Evolutionary conservation across 371 early-diverging fungal genomes (phyloP).

Genomic region (Mucor circinelloides): DNA sequence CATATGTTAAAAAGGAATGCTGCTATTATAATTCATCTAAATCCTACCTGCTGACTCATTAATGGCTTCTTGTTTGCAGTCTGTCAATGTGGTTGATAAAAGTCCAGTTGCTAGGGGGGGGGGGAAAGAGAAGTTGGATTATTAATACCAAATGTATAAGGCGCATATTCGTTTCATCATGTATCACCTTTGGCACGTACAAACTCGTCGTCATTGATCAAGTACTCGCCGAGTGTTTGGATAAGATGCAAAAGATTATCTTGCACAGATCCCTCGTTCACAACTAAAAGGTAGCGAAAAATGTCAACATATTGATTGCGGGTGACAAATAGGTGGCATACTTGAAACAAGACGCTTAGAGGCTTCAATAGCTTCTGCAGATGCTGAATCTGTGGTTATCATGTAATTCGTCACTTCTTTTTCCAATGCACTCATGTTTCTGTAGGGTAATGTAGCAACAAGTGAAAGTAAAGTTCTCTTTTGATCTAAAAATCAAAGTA

Average conservation of each 20-base stretch:
- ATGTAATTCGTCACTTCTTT: conserved; percentile 50
- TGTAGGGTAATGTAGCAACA: neutral
- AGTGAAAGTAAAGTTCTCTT: neutral
- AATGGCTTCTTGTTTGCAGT: conserved; percentile 38
- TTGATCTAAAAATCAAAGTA: neutral
- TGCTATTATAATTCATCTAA: neutral
- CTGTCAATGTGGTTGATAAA: conserved; percentile 52
- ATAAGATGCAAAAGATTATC: conserved; percentile 68
- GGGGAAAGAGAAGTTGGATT: too few species aligned
- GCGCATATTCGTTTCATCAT: neutral
- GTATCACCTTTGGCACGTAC: conserved; percentile 80
- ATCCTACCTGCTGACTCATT: conserved; percentile 48
- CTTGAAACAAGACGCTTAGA: conserved; percentile 33
- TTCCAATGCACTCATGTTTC: conserved; percentile 30
- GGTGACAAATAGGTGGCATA: conserved; percentile 4
- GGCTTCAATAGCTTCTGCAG: conserved; percentile 36
- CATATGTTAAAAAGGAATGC: neutral
- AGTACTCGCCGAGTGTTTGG: conserved; percentile 74
- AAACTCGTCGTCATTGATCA: conserved; percentile 83
- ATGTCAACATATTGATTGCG: neutral
- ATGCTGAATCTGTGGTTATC: conserved; percentile 40
- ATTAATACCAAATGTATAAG: neutral
- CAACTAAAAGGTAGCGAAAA: conserved; percentile 21
- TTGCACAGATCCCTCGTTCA: conserved; percentile 43
- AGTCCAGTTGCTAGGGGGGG: conserved; percentile 47